Conservation (phyloP, 2,329 filamentous ascomycete genomes). For the Domatiomyces globalis region DNA sequence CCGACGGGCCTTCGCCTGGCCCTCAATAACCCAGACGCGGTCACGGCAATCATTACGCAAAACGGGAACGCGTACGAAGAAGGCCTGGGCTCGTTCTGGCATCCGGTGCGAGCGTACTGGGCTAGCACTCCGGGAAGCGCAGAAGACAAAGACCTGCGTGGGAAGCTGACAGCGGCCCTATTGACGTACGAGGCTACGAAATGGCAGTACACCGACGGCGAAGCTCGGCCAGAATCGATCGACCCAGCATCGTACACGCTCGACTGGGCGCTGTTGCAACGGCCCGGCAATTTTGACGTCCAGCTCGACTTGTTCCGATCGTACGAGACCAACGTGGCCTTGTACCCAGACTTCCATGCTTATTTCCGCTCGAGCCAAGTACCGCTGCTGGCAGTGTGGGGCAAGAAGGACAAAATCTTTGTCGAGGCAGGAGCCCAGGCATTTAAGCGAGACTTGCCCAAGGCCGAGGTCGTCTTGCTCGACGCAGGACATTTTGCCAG, state of each 20-base stretch:
- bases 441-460: constrained; percentile 36
- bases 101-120: constrained; percentile 36
- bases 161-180: constrained; percentile 23
- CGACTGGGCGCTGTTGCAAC: constrained; percentile 39
- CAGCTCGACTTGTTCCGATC: constrained; percentile 46
- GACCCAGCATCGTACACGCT: constrained; percentile 29
- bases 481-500: constrained; percentile 45
- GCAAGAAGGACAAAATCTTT: constrained; percentile 39
- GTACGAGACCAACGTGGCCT: constrained; percentile 40
- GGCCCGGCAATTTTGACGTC: constrained; percentile 36
- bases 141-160: constrained; percentile 22
- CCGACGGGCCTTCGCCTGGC: constrained; percentile 42
- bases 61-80: constrained; percentile 49
- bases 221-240: constrained; percentile 14
- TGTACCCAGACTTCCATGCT: constrained; percentile 43
- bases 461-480: constrained; percentile 36
- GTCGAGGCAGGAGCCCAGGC: constrained; percentile 38
- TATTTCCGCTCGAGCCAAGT: constrained; percentile 39
- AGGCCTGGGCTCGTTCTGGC: constrained; percentile 42
- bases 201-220: constrained; percentile 21
- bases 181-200: constrained; percentile 28
- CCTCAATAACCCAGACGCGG: constrained; percentile 32
- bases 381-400: constrained; percentile 45
- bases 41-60: constrained; percentile 43
- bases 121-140: constrained; percentile 21